Evolutionary conservation across 2,329 filamentous ascomycete species (phyloP).

Genomic region (Aspergillus melleus): DNA sequence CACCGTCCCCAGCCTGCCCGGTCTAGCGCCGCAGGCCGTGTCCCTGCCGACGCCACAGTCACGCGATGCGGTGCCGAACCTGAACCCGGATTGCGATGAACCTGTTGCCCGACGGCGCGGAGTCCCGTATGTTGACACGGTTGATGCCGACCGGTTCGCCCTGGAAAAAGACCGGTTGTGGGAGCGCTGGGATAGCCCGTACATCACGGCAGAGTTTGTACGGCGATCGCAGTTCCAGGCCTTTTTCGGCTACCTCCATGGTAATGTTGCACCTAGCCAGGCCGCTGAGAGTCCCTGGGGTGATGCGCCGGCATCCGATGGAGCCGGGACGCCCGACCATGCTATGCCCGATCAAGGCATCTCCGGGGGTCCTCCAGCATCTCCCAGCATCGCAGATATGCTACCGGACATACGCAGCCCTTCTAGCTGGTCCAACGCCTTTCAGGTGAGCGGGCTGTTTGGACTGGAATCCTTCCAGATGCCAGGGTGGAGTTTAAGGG

Average conservation of each 20-base stretch:
- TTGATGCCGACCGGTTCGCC: slow-evolving; percentile 13
- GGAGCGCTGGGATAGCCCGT: neutral
- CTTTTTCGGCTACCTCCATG: neutral
- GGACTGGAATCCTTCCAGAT: too few species aligned
- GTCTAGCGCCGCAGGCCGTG: neutral
- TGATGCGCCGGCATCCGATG: too few species aligned
- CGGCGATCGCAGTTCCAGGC: neutral
- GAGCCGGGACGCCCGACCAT: too few species aligned
- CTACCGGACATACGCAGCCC: too few species aligned
- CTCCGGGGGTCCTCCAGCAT: too few species aligned
- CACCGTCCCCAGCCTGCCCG: neutral
- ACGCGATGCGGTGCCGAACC: slow-evolving; percentile 6
- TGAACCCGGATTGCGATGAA: neutral
- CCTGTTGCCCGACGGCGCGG: slow-evolving; percentile 9
- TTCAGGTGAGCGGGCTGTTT: too few species aligned
- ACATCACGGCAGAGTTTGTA: neutral
- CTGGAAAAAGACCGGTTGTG: neutral
- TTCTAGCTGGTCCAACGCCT: too few species aligned
- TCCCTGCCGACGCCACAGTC: neutral
- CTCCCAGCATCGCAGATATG: too few species aligned
- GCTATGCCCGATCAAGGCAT: too few species aligned
- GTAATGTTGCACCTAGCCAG: too few species aligned
- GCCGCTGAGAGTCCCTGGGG: too few species aligned
- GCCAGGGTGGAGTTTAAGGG: too few species aligned
- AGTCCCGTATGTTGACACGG: slow-evolving; percentile 11